Conservation (phyloP, 2,329 filamentous ascomycete genomes). For the Botrytis cinerea region DNA sequence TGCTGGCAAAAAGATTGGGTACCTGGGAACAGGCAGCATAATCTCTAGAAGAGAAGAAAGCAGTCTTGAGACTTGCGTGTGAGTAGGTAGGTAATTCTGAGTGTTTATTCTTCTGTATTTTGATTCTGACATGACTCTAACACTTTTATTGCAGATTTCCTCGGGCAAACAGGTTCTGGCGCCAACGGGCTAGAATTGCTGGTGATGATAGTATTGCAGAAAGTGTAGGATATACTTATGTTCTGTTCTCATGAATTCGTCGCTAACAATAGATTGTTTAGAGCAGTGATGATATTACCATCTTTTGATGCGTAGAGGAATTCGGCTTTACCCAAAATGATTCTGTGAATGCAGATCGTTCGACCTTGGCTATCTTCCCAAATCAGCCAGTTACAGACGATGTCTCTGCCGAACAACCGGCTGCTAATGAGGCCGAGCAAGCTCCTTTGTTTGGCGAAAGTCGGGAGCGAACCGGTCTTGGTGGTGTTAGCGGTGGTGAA, state of each 20-base stretch:
- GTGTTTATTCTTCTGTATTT: not conserved
- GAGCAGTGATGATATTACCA: not conserved
- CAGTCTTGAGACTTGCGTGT: not conserved
- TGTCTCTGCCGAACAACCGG: accelerated
- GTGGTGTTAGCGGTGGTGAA: not conserved
- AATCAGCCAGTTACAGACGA: accelerated
- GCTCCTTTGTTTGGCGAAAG: not conserved
- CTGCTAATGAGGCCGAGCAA: not conserved
- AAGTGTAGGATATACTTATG: not conserved
- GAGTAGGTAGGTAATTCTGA: not conserved
- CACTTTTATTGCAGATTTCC: not conserved
- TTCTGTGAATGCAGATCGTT: not conserved
- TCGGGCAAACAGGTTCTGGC: not conserved
- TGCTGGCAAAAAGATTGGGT: not conserved
- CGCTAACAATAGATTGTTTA: not conserved
- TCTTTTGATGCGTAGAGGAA: accelerated
- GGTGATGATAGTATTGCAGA: not conserved
- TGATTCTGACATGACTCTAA: not conserved
- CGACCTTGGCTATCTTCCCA: not conserved
- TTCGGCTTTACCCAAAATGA: not conserved
- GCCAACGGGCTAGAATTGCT: not conserved
- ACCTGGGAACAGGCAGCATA: not conserved
- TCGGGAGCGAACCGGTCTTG: not conserved
- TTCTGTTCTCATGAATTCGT: no score
- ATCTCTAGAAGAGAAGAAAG: not conserved